A percentile compares a stretch with the other conserved stretches of the same genome.
Conservation (phyloP, 306 rosid species). For the Medicago lupulina region DNA sequence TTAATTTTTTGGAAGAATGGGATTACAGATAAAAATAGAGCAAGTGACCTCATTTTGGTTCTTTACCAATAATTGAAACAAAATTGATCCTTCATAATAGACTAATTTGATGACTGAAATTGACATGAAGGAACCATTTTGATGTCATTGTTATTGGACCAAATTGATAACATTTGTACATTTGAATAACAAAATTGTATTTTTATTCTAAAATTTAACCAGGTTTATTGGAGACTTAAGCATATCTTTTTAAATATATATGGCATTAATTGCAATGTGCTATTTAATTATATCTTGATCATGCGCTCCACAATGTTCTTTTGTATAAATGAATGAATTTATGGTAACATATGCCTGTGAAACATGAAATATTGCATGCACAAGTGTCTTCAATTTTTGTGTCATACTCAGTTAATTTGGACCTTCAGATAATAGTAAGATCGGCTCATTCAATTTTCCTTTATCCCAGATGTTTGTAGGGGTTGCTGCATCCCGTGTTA, state of each 20-base stretch:
- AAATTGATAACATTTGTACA: slow-evolving; percentile 30
- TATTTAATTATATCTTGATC: slow-evolving; percentile 21
- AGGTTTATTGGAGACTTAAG: slow-evolving; percentile 17
- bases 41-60: slow-evolving; percentile 19
- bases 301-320: slow-evolving; percentile 32
- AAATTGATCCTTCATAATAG: slow-evolving; percentile 37
- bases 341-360: slow-evolving; percentile 16
- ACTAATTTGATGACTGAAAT: not conserved
- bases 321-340: slow-evolving; percentile 36
- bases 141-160: slow-evolving; percentile 19
- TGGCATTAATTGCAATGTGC: slow-evolving; percentile 30
- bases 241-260: slow-evolving; percentile 11
- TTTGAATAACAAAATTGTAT: slow-evolving; percentile 11
- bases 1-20: slow-evolving; percentile 3
- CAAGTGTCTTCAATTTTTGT: slow-evolving; percentile 27
- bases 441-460: slow-evolving; percentile 36
- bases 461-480: slow-evolving; percentile 92
- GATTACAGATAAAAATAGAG: slow-evolving; percentile 23
- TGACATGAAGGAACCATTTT: slow-evolving; percentile 1
- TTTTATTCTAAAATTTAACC: slow-evolving; percentile 15
- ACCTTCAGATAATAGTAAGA: slow-evolving; percentile 3
- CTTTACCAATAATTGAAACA: slow-evolving; percentile 17
- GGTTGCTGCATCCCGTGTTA: slow-evolving; percentile 99
- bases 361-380: slow-evolving; percentile 32
- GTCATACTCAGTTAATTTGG: slow-evolving; percentile 6